Conservation (phyloP, 2,329 filamentous ascomycete species). For the Cytospora mali region DNA sequence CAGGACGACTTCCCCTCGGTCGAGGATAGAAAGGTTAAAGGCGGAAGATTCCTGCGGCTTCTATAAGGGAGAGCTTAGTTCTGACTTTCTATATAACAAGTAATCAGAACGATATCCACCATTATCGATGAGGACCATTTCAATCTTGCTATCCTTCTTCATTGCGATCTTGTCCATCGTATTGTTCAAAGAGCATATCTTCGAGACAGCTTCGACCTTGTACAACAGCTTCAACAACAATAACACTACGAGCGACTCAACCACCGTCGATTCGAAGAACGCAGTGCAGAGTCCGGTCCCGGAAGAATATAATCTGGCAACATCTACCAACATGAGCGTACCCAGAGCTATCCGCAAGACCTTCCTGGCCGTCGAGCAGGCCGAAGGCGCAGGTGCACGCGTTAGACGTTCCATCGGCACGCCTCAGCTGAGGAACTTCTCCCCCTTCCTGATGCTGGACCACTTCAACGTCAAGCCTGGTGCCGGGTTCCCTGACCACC, state of each 20-base stretch:
- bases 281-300: neutral
- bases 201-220: slow-evolving; percentile 31
- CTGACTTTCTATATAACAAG: neutral
- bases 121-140: slow-evolving; percentile 43
- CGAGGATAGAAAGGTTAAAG: neutral
- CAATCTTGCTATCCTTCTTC: slow-evolving; percentile 42
- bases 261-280: slow-evolving; percentile 25
- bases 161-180: slow-evolving; percentile 43
- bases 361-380: slow-evolving; percentile 82
- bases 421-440: slow-evolving; percentile 79
- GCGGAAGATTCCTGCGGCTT: neutral
- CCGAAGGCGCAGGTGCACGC: slow-evolving; percentile 84
- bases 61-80: neutral
- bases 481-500: slow-evolving; percentile 89
- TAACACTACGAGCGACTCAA: slow-evolving; percentile 20
- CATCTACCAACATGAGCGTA: slow-evolving; percentile 60
- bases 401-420: slow-evolving; percentile 90
- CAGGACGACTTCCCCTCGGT: neutral
- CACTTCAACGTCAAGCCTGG: slow-evolving; percentile 81
- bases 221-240: slow-evolving; percentile 31
- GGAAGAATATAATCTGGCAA: slow-evolving; percentile 32
- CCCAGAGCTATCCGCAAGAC: slow-evolving; percentile 79
- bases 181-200: slow-evolving; percentile 38
- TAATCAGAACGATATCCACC: neutral
- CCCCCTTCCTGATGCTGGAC: slow-evolving; percentile 94